Conservation (phyloP, 345 rosid genomes). For the Linum trigynum region DNA sequence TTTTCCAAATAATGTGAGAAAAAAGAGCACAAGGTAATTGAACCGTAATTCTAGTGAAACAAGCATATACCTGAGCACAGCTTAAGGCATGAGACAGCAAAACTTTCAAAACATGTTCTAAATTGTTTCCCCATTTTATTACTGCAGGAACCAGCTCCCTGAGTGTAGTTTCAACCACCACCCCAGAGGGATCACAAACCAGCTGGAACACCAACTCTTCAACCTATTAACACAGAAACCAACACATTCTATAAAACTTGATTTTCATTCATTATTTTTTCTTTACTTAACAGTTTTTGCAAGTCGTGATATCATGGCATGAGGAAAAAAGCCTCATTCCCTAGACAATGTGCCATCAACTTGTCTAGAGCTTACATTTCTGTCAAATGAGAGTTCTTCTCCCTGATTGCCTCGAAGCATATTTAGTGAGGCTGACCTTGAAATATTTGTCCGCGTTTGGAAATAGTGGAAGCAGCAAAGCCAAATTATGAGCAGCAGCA, state of each 20-base stretch:
- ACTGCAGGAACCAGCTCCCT: constrained; percentile 78
- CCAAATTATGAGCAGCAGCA: constrained; percentile 87
- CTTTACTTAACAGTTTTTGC: constrained; percentile 14
- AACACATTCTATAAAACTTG: constrained; percentile 20
- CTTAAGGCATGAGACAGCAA: constrained; percentile 64
- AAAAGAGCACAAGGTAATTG: constrained; percentile 4
- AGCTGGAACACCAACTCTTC: constrained; percentile 95
- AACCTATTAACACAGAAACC: constrained; percentile 50
- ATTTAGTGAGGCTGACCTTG: constrained; percentile 91
- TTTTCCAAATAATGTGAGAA: constrained; percentile 6
- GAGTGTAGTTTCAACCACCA: constrained; percentile 85
- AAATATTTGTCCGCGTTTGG: constrained; percentile 93
- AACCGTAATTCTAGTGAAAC: constrained; percentile 7
- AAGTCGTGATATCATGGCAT: constrained; percentile 33
- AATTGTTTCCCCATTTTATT: constrained; percentile 74
- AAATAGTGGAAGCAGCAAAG: constrained; percentile 86
- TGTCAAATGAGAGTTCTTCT: constrained; percentile 68
- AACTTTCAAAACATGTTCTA: constrained; percentile 67
- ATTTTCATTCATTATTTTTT: constrained; percentile 1
- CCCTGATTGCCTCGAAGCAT: constrained; percentile 67
- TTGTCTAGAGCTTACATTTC: constrained; percentile 66
- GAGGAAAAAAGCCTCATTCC: constrained; percentile 34
- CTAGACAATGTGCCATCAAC: constrained; percentile 50
- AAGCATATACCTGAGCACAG: constrained; percentile 61
- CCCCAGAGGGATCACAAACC: constrained; percentile 83